Conservation (phyloP, 352 stramenopile genomes). For the Peronospora belbahrii region DNA sequence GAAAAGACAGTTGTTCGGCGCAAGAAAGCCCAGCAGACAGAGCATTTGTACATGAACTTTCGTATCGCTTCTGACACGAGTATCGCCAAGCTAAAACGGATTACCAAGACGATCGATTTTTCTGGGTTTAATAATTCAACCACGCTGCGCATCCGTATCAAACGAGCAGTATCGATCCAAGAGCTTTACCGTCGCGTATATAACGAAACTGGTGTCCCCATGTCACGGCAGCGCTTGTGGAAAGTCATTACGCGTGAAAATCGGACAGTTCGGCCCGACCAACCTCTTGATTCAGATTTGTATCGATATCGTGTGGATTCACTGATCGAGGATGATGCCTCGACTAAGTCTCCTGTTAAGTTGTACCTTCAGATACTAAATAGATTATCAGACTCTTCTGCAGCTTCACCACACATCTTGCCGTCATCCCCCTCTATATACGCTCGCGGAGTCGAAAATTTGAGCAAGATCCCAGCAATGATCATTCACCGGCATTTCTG, state of each 20-base stretch:
- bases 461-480: conserved; percentile 1
- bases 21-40: conserved; percentile 75
- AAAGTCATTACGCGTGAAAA: conserved; percentile 84
- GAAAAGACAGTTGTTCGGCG: conserved; percentile 54
- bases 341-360: conserved; percentile 50
- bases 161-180: conserved; percentile 43
- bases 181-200: conserved; percentile 65
- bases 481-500: conserved; percentile 49
- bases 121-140: conserved; percentile 58
- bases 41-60: conserved; percentile 77
- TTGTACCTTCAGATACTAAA: conserved; percentile 71
- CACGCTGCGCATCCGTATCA: conserved; percentile 59
- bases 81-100: conserved; percentile 53
- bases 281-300: conserved; percentile 33
- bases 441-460: not conserved
- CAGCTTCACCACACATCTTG: conserved; percentile 3
- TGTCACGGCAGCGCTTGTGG: conserved; percentile 66
- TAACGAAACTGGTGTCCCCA: conserved; percentile 51
- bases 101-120: conserved; percentile 77
- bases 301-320: conserved; percentile 43
- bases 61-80: conserved; percentile 71
- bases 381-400: conserved; percentile 2
- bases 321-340: conserved; percentile 71
- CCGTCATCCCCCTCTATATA: conserved; percentile 19
- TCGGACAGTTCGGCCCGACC: conserved; percentile 67